phyloP scores from a whole-genome alignment of 345 rosid genomes.

The Chamaenerion angustifolium region DNA sequence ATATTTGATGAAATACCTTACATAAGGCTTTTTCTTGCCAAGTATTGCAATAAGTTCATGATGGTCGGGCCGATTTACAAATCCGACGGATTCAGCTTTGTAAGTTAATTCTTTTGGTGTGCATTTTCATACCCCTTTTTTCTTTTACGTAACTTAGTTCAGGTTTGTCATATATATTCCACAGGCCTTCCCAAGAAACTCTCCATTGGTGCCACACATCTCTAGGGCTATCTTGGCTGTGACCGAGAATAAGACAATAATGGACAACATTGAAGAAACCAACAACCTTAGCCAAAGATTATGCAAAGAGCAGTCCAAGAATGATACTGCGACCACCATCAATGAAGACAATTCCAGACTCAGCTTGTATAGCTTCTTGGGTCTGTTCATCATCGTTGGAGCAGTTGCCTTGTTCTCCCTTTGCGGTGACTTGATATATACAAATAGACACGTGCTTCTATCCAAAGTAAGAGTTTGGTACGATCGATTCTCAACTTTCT shows the following conservation, averaged over 20 bases:
- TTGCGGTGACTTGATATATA: constrained; percentile 1
- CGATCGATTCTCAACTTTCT: no score
- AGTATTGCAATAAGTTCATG: constrained; percentile 17
- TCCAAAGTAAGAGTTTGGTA: no score
- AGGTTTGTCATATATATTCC: no score
- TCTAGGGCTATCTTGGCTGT: constrained; percentile 34
- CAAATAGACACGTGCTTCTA: background rate
- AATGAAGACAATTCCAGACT: constrained; percentile 14
- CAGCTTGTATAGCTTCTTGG: constrained; percentile 23
- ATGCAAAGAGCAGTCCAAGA: constrained; percentile 2
- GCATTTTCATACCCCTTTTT: no score
- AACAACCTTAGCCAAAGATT: background rate
- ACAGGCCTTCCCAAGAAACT: constrained; percentile 29
- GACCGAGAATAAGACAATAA: constrained; percentile 14
- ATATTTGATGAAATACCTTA: constrained; percentile 37
- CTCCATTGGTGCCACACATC: constrained; percentile 22
- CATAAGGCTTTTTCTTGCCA: constrained; percentile 22
- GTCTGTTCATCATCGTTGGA: constrained; percentile 30
- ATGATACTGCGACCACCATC: constrained; percentile 1
- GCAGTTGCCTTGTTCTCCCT: constrained; percentile 21
- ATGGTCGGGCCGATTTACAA: constrained; percentile 19
- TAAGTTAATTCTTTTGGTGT: no score
- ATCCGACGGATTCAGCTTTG: constrained; percentile 27
- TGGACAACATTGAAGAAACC: constrained; percentile 12
- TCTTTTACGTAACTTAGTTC: no score